Conservation (phyloP, 768 basidiomycete genomes). For the Rossbeevera mucosa region DNA sequence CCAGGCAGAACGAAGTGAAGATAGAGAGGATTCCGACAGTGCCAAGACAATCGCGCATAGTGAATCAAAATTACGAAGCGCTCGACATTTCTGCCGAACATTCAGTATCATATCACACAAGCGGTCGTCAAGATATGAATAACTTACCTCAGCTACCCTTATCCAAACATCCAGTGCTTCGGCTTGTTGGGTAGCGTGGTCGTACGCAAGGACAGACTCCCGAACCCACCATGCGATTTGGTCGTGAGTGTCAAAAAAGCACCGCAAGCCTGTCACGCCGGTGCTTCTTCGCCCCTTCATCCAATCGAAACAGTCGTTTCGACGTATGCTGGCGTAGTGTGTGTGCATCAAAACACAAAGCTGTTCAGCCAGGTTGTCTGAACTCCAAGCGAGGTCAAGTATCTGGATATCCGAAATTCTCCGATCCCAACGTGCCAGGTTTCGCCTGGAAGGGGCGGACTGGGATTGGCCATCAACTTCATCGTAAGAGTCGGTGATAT, state of each 20-base stretch:
- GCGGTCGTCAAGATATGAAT: background rate
- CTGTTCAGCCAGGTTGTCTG: constrained; percentile 72
- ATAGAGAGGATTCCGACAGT: constrained; percentile 55
- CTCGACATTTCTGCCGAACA: constrained; percentile 52
- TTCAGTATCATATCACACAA: background rate
- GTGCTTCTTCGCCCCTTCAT: constrained; percentile 36
- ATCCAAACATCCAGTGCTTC: constrained; percentile 71
- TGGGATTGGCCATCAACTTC: background rate
- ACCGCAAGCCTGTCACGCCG: constrained; percentile 40
- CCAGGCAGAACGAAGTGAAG: constrained; percentile 60
- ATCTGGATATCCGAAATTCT: background rate
- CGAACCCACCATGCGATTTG: constrained; percentile 66
- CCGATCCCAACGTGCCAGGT: background rate
- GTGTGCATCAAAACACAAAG: constrained; percentile 70
- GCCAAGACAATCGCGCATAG: constrained; percentile 64
- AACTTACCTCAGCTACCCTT: constrained; percentile 65
- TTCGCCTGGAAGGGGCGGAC: too few relatives aligned
- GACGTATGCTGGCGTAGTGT: constrained; percentile 64
- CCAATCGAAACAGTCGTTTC: constrained; percentile 72
- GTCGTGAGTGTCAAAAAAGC: constrained; percentile 59
- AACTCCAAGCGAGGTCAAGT: constrained; percentile 49
- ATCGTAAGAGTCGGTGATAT: constrained; percentile 2
- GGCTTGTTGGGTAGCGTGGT: constrained; percentile 49
- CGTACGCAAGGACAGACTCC: constrained; percentile 50
- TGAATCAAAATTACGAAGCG: constrained; percentile 61